Evolutionary conservation across 257 asterid species (phyloP).

Genomic region (Solanum neorickii): DNA sequence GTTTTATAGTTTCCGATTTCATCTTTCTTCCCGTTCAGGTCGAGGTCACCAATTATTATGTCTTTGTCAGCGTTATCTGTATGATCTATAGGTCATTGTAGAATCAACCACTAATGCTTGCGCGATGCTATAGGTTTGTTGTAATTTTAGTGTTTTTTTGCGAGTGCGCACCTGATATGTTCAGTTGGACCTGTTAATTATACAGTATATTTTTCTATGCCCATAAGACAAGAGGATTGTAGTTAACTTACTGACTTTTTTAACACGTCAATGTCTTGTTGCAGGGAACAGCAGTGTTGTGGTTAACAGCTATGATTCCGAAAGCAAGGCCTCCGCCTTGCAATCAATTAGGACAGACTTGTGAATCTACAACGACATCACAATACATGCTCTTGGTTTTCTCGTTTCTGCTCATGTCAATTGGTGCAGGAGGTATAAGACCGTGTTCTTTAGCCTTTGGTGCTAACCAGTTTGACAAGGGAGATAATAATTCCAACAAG

Average conservation of each 20-base stretch:
- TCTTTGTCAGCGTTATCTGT: too few species aligned
- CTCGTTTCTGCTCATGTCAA: constrained; percentile 41
- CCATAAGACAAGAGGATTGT: not conserved
- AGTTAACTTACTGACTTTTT: not conserved
- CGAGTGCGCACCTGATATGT: not conserved
- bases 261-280: not conserved
- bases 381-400: constrained; percentile 25
- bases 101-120: not conserved
- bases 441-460: constrained; percentile 67
- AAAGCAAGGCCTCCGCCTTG: constrained; percentile 42
- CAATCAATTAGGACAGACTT: constrained; percentile 5
- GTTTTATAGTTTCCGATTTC: not conserved
- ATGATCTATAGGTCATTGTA: too few species aligned
- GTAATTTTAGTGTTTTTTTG: not conserved
- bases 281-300: constrained; percentile 45
- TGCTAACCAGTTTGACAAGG: constrained; percentile 43
- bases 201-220: not conserved
- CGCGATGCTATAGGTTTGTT: not conserved
- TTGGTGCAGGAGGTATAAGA: constrained; percentile 71
- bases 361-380: constrained; percentile 24
- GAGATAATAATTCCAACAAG: constrained; percentile 12
- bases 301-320: constrained; percentile 57
- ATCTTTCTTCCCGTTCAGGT: not conserved
- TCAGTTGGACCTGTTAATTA: not conserved
- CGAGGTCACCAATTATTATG: too few species aligned